A percentile compares a stretch with the other conserved stretches of the same genome.
phyloP scores from a whole-genome alignment of 441 rosid species.

The Syzygium syzygioides region DNA sequence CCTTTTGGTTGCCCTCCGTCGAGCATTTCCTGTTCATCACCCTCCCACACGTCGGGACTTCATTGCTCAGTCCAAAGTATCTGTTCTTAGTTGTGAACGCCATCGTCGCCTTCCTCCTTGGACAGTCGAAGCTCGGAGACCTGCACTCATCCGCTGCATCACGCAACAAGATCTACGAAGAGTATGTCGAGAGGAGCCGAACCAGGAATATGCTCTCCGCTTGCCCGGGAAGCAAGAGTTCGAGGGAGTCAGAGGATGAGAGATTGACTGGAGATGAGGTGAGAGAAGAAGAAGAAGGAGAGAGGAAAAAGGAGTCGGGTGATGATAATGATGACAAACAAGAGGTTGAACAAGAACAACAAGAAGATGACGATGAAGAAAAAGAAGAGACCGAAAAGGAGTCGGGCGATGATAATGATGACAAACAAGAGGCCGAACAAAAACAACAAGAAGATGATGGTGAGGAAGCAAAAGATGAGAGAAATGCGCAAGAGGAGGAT shows the following conservation, averaged over 20 bases:
- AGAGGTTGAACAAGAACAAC: background rate
- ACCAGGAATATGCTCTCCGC: conserved; percentile 1
- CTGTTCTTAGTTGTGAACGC: conserved; percentile 46
- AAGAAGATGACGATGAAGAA: background rate
- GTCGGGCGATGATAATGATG: background rate
- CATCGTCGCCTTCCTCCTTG: conserved; percentile 43
- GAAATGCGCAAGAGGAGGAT: conserved; percentile 6
- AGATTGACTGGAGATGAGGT: background rate
- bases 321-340: background rate
- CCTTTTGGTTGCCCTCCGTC: conserved; percentile 19
- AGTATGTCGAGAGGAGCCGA: conserved; percentile 32
- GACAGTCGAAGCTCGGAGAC: conserved; percentile 32
- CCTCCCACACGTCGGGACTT: conserved; percentile 20
- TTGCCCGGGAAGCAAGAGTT: background rate
- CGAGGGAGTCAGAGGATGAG: background rate
- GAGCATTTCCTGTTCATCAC: conserved; percentile 14
- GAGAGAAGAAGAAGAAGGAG: background rate
- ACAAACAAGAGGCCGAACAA: background rate
- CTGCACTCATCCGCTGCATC: conserved; percentile 4
- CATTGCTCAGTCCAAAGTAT: conserved; percentile 27
- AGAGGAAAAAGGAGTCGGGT: background rate
- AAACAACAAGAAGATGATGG: background rate
- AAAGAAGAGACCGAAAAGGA: background rate
- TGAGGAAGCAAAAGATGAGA: background rate
- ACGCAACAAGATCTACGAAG: conserved; percentile 25